Evolutionary conservation across 116 monocot species (phyloP), one percentile per base, ranked within the genome.

Genomic region (Posidonia oceanica): DNA sequence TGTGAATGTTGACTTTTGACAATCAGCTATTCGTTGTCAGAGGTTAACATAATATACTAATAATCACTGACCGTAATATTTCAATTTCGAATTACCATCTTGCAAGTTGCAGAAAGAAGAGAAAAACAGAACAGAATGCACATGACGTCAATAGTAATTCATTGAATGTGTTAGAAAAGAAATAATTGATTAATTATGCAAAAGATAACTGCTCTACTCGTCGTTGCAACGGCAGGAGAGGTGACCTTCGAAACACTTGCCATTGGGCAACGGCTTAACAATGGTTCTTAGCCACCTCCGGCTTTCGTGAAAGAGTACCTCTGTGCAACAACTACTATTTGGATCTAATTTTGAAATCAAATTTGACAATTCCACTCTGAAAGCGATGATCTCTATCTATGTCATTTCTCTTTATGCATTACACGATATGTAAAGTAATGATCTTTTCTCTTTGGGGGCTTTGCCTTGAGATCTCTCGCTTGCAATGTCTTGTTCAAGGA

Each of bases 351-450:
- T 11, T 2, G 4, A 64, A 64, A 64, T 39, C 16, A 36, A 64
- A 36, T 64, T 0, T 1, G 29, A 0, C 1, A 29, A 29, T 10
- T 36, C 39, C 12, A 36, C 14, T 39, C 37, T 29, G 36, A 20
- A 11, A 5, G 5, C 0, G 2, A 64, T 11, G 39, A 1, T 5
- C 36, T 64, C 13, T 59, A 64, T 64, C 64, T 64, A 64, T 36
- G 64, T 64, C 39, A 59, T 23, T 59, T 59, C 59, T 59, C 59
- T 59, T 59, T 59, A 59, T 7, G 59, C 22, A 20, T n/a, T 59
- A 59, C 59, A 21, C 0, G 29, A 29, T 29, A 29, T 1, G 29
- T 0, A 29, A 59, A 59, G 20, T n/a, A 3, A 59, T n/a, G 6
- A 59, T 59, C 59, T 59, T 59, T 59, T 59, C 59, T 59, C 59